phyloP scores from a whole-genome alignment of 257 asterid species.

The Marsdenia floribunda region DNA sequence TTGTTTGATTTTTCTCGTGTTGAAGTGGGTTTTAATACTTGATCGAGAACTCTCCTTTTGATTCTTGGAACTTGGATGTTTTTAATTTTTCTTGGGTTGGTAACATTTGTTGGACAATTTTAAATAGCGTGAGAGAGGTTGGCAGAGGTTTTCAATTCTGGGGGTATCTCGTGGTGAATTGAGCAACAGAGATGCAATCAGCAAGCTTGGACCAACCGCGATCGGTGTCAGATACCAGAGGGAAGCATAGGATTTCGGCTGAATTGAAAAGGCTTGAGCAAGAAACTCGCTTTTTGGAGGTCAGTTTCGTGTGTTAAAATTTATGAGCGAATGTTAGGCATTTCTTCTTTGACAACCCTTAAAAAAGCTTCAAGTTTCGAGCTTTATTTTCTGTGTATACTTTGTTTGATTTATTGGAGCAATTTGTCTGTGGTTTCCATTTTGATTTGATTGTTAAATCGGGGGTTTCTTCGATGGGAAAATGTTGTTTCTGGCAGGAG shows the following conservation, averaged over 20 bases:
- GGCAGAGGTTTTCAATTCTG: neutral
- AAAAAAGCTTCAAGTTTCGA: neutral
- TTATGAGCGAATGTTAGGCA: neutral
- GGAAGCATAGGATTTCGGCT: constrained; percentile 84
- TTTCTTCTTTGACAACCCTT: constrained; percentile 3
- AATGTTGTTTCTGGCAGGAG: neutral
- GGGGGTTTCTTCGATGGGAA: constrained; percentile 9
- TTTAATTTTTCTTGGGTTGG: neutral
- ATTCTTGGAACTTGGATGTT: constrained; percentile 14
- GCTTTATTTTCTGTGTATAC: constrained; percentile 7
- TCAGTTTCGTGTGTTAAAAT: constrained; percentile 17
- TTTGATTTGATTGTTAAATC: neutral
- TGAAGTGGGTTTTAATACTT: constrained; percentile 9
- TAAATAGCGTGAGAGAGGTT: neutral
- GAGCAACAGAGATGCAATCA: constrained; percentile 49
- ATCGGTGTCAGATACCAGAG: constrained; percentile 67
- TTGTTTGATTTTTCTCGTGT: neutral
- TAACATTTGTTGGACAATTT: neutral
- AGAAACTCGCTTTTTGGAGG: constrained; percentile 92
- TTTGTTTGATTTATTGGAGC: neutral
- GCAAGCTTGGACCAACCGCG: constrained; percentile 54
- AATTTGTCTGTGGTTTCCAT: neutral
- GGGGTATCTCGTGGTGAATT: constrained; percentile 2
- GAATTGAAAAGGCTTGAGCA: constrained; percentile 95
- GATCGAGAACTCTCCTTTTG: neutral